Base-by-base conservation (phyloP, 2,329 filamentous ascomycete species). In the Colletotrichum spinosum region DNA sequence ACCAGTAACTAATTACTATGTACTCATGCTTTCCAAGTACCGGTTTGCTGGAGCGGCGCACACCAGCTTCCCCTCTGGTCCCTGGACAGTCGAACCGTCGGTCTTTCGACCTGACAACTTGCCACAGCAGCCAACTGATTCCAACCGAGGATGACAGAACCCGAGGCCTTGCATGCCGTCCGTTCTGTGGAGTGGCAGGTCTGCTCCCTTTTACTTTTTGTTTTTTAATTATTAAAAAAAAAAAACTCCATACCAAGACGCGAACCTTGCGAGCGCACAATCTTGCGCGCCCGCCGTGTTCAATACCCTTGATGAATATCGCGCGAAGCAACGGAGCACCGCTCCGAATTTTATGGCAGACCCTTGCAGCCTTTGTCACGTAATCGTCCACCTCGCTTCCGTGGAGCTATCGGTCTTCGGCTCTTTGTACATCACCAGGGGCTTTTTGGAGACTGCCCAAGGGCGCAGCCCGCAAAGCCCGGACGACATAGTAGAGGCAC, bases 1-100 rank as follows among this genome's bases (percentile, higher is more conserved):
- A 58, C 12, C 46, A 58, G 48, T 51, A 58, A 25, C 25, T 25
- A 58, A 25, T 5, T 25, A 25, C 25, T 25, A 5, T 25, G 25
- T 25, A 25, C 25, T 25, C 25, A 25, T 25, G 25, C 55, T 58
- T 58, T 49, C 55, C 55, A 58, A 48, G 57, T 65, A 65, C 62
- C 62, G 62, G 62, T 61, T 52, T 52, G 25, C 38, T 61, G 62
- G 57, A 65, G 57, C 62, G 50, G 56, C 57, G 51, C 61, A 35
- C 33, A 34, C 25, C 46, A 50, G 44, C 38, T 38, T 37, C 38
- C 11, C 49, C 33, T 42, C 35, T 33, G 37, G 25, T 13, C 11
- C 51, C 38, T 52, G 46, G 25, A 17, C 11, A 25, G 9, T 52
- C 56, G 33, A 25, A 25, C 4, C 25, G 25, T 25, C 25, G 25